Conservation (phyloP, 192 early-diverging fungal genomes). For the Backusella parvicylindrica region DNA sequence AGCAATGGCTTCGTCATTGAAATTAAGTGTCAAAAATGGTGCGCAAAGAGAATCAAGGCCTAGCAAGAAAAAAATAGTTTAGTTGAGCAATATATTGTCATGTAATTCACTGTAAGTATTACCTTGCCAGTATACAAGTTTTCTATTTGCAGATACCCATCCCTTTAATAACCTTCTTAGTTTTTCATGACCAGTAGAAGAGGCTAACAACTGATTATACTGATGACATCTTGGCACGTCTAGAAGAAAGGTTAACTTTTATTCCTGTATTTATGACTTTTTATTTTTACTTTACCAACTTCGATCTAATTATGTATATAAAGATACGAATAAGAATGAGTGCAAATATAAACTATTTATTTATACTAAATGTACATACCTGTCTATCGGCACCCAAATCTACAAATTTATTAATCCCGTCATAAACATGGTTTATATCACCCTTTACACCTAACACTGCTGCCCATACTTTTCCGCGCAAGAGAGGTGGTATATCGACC, state of each 20-base stretch:
- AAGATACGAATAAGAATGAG: not conserved
- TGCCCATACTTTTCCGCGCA: conserved; percentile 67
- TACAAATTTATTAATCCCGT: conserved; percentile 48
- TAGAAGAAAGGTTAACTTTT: not conserved
- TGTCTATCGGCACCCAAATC: conserved; percentile 56
- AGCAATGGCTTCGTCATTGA: conserved; percentile 70
- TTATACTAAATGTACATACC: conserved; percentile 25
- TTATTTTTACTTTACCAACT: conserved; percentile 12
- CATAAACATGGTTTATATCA: conserved; percentile 50
- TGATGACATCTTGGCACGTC: conserved; percentile 70
- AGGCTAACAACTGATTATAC: conserved; percentile 61
- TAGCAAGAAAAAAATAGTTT: conserved; percentile 12
- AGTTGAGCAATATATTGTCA: not conserved
- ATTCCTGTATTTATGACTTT: not conserved
- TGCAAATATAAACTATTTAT: not conserved
- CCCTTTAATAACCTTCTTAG: conserved; percentile 57
- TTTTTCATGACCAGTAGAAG: conserved; percentile 58
- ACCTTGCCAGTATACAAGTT: conserved; percentile 83
- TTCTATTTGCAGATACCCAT: conserved; percentile 55
- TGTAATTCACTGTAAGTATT: not conserved
- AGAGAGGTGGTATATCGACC: conserved; percentile 55
- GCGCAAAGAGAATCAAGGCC: conserved; percentile 74
- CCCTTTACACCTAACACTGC: conserved; percentile 57
- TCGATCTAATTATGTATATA: conserved; percentile 15
- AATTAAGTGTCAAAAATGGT: conserved; percentile 72